Evolutionary conservation across 768 basidiomycete genomes (phyloP).

Genomic region (Amanita molliuscula): DNA sequence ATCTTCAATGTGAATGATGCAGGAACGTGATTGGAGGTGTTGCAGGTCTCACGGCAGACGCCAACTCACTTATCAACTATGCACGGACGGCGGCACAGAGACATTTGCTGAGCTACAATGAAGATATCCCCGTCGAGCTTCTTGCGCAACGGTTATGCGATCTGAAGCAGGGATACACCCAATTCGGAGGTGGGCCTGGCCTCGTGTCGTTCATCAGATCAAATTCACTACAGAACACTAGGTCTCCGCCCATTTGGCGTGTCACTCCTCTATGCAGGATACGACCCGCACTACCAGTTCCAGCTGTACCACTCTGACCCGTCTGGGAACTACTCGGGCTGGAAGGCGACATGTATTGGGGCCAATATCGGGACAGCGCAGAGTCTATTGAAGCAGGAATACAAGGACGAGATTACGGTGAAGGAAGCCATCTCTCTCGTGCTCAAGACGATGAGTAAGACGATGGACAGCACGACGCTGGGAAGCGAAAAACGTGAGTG

Average conservation of each 20-base stretch:
- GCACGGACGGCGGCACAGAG: too few relatives aligned
- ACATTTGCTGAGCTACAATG: slow-evolving; percentile 85
- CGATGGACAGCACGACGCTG: slow-evolving; percentile 97
- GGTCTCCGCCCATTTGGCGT: slow-evolving; percentile 98
- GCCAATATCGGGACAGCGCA: slow-evolving; percentile 96
- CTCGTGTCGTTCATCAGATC: too few relatives aligned
- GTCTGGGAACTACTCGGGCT: slow-evolving; percentile 95
- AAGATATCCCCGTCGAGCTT: slow-evolving; percentile 96
- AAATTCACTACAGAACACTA: slow-evolving; percentile 16
- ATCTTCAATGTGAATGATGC: background rate
- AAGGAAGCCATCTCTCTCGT: slow-evolving; percentile 91
- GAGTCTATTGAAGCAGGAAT: slow-evolving; percentile 94
- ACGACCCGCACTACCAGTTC: slow-evolving; percentile 92
- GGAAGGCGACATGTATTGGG: slow-evolving; percentile 99
- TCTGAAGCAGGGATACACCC: slow-evolving; percentile 98
- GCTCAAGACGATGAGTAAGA: slow-evolving; percentile 96
- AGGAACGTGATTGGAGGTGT: slow-evolving; percentile 96
- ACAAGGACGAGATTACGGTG: slow-evolving; percentile 87
- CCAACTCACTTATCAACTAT: too few relatives aligned
- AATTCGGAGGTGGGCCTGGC: slow-evolving; percentile 17
- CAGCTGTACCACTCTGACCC: slow-evolving; percentile 98
- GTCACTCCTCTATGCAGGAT: slow-evolving; percentile 92
- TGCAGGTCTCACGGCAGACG: slow-evolving; percentile 65
- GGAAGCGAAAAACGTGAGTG: slow-evolving; percentile 90
- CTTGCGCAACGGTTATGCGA: slow-evolving; percentile 91